Evolutionary conservation across 768 basidiomycete species (phyloP), one percentile per base, ranked within the genome.

Genomic region (Suillus spraguei): DNA sequence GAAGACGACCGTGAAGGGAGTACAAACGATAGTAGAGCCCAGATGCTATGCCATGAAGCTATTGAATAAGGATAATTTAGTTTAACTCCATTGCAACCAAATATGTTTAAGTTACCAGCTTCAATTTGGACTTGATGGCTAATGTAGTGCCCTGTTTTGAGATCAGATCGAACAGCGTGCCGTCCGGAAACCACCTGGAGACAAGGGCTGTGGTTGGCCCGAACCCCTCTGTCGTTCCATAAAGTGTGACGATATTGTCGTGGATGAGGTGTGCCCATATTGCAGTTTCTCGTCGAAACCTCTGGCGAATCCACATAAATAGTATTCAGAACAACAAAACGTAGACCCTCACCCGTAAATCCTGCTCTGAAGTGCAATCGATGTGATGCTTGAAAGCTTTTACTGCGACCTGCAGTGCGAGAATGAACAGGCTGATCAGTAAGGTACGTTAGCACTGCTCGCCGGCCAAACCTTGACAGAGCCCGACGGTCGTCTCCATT

Each of bases 251-350:
- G 11, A 72, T 60, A 60, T 72, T 72, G 24, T 59, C 56, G 44
- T 72, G 66, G 2, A 46, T 4, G 14, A 71, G 60, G 33, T 52
- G 32, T 32, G 59, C 63, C 71, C 71, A 72, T 5, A 68, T 65
- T n/a, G 58, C 54, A 14, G 67, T 39, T 53, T 67, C 70, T 28
- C 64, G 65, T n/a, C 62, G 59, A 32, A 71, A 44, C 14, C 63
- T 46, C 70, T 71, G 17, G 17, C 22, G 5, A 10, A 22, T 52
- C 28, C 2, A n/a, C 20, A 24, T 49, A 1, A 22, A 35, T 20
- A 16, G 28, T 35, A 5, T 35, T n/a, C 5, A 35, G 6, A 22
- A 5, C 17, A 22, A n/a, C 14, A 35, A 14, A 46, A 22, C 8
- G 22, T 35, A 24, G 17, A 7, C n/a, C 1, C 46, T 28, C 0